A percentile compares a stretch with the other conserved stretches of the same genome.
These are phyloP conservation scores for Emydomyces testavorans DNA, from an alignment of 2,329 filamentous ascomycete genomes.

Conservation along the genomic window DNA sequence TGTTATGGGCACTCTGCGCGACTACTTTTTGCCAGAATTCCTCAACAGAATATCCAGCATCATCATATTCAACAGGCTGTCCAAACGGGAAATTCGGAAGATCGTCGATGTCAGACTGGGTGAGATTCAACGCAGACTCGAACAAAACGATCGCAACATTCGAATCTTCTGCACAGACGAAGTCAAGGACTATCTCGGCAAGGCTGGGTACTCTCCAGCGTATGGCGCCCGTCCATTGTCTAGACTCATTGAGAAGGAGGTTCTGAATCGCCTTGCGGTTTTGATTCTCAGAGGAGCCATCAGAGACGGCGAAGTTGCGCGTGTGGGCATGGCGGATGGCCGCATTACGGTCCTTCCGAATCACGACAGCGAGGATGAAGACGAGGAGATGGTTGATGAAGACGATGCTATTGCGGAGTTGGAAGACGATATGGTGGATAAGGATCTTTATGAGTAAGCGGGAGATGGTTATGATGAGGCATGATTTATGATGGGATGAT, in stretches of 20 bases:
- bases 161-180: slow-evolving; percentile 68
- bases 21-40: slow-evolving; percentile 97
- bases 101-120: slow-evolving; percentile 82
- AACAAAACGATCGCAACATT: slow-evolving; percentile 73
- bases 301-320: slow-evolving; percentile 71
- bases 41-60: slow-evolving; percentile 93
- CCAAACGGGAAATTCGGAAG: slow-evolving; percentile 75
- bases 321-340: slow-evolving; percentile 66
- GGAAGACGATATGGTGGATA: slow-evolving; percentile 5
- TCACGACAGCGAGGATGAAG: slow-evolving; percentile 56
- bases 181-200: slow-evolving; percentile 86
- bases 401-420: slow-evolving; percentile 48
- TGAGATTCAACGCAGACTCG: slow-evolving; percentile 88
- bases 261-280: slow-evolving; percentile 84
- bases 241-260: slow-evolving; percentile 90
- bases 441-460: slow-evolving; percentile 3
- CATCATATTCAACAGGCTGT: slow-evolving; percentile 97
- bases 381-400: slow-evolving; percentile 64
- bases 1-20: slow-evolving; percentile 79
- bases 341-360: slow-evolving; percentile 75
- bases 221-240: slow-evolving; percentile 86
- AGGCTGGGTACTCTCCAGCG: slow-evolving; percentile 83
- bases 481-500: neutral
- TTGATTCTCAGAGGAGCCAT: slow-evolving; percentile 78
- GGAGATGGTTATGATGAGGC: neutral